phyloP scores from a whole-genome alignment of 2,329 filamentous ascomycete genomes.

The Microascus cirrosus region DNA sequence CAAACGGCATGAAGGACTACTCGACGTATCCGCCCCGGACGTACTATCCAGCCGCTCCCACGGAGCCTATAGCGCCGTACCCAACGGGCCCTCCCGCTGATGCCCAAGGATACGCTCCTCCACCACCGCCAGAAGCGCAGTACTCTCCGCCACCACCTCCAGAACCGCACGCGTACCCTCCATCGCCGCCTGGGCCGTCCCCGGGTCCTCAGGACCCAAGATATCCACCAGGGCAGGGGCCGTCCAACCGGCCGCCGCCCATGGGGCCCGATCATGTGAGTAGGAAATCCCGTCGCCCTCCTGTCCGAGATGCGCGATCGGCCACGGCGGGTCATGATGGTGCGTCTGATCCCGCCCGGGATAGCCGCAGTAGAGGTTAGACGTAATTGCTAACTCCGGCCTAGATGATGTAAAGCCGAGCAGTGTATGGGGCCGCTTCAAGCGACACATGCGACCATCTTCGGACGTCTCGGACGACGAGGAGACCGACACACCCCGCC shows the following conservation, averaged over 20 bases:
- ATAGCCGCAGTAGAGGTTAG: not conserved
- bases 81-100: constrained; percentile 15
- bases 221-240: constrained; percentile 17
- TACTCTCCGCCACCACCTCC: constrained; percentile 26
- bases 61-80: constrained; percentile 16
- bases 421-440: not conserved
- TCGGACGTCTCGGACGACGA: not conserved
- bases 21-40: constrained; percentile 12
- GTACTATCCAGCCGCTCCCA: constrained; percentile 11
- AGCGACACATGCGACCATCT: not conserved
- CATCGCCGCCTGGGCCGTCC: constrained; percentile 14
- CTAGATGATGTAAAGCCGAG: not conserved
- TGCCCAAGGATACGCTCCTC: constrained; percentile 19
- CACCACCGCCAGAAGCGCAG: constrained; percentile 25
- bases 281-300: constrained; percentile 20
- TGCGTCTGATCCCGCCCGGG: constrained; percentile 2
- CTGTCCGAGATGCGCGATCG: constrained; percentile 3
- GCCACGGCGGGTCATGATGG: not conserved
- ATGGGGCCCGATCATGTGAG: constrained; percentile 31
- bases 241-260: constrained; percentile 16
- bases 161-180: constrained; percentile 13
- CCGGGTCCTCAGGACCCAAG: constrained; percentile 9
- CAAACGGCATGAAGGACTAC: not conserved
- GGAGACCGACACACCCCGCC: not conserved
- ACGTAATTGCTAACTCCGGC: not conserved